These are phyloP conservation scores for Pisolithus albus DNA, from an alignment of 768 basidiomycete species.

Conservation along the genomic window DNA sequence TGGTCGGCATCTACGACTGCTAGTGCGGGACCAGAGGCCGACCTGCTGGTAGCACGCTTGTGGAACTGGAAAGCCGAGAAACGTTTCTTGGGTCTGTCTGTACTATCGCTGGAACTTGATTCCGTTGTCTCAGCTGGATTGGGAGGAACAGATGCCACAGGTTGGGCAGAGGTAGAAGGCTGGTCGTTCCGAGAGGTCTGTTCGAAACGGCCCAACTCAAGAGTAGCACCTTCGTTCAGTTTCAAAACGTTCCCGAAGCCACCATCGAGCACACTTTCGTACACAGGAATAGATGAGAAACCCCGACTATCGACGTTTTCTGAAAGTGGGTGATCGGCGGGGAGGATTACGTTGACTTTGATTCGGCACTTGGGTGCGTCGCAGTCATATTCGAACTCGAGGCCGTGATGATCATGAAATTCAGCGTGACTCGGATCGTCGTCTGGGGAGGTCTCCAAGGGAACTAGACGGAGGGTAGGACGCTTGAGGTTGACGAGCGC, in stretches of 20 bases:
- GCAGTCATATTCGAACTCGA: slow-evolving; percentile 92
- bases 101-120: slow-evolving; percentile 8
- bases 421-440: slow-evolving; percentile 42
- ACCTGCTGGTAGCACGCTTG: slow-evolving; percentile 43
- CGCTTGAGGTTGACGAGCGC: slow-evolving; percentile 93
- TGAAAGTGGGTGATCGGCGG: slow-evolving; percentile 54
- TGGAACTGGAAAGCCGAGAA: slow-evolving; percentile 67
- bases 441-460: slow-evolving; percentile 40
- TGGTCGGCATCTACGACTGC: slow-evolving; percentile 70
- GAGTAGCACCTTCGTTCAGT: slow-evolving; percentile 67
- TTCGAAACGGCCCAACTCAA: slow-evolving; percentile 78
- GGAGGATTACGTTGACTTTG: slow-evolving; percentile 67
- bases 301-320: slow-evolving; percentile 30
- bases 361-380: slow-evolving; percentile 82
- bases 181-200: slow-evolving; percentile 22
- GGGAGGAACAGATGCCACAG: slow-evolving; percentile 1
- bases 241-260: slow-evolving; percentile 74
- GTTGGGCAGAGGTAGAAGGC: slow-evolving; percentile 10
- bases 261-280: slow-evolving; percentile 57
- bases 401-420: slow-evolving; percentile 59
- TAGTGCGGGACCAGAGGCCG: slow-evolving; percentile 69
- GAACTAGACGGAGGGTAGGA: slow-evolving; percentile 75
- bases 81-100: slow-evolving; percentile 38
- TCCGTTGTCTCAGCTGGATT: slow-evolving; percentile 9
- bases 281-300: slow-evolving; percentile 31